Base-by-base conservation (phyloP, 1,284 basidiomycete genomes). In the Coniferiporia sulphurascens region DNA sequence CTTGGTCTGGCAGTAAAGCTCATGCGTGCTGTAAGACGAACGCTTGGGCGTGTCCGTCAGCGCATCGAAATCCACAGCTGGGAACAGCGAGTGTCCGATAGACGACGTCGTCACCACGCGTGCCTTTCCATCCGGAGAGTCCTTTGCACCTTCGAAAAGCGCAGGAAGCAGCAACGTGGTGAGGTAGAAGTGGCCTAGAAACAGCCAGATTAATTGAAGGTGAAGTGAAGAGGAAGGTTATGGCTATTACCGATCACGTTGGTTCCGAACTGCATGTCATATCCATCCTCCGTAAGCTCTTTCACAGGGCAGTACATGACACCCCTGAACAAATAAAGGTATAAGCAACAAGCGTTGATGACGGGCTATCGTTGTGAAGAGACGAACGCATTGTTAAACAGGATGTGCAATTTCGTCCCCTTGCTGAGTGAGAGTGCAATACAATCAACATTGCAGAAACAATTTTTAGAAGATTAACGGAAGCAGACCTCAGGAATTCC, bases 201-300 rank as follows among this genome's bases (percentile, higher is more conserved):
- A 22, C 22, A 36, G 52, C 19, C 19, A 17, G 41, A 43, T 61
- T 27, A 41, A 48, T 17, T 36, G 12, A 9, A 53, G 17, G 55
- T 3, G 13, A 35, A 13, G 19, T 19, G 9, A 35, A 51, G 53
- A 8, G 17, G 51, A 48, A 4, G 35, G 19, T 21, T 19, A 10
- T 13, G 3, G 27, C 8, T 22, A 61, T 43, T 17, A 68, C 70
- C 72, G 35, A 81, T 66, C n/a, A 73, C 71, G 60, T 82, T 82
- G 2, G 76, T 80, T 3, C 80, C 80, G 58, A 78, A 82, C 64
- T 81, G 79, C 12, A 81, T 68, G 36, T 82, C 78, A 60, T 76
- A 79, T 0, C 78, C 79, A 50, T 83, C 75, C 10, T 67, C 67
- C 0, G 81, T 82, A 51, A 72, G 60, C 48, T 68, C 49, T 3